Conservation (phyloP, 2,329 filamentous ascomycete genomes). For the Aspergillus ruber region DNA sequence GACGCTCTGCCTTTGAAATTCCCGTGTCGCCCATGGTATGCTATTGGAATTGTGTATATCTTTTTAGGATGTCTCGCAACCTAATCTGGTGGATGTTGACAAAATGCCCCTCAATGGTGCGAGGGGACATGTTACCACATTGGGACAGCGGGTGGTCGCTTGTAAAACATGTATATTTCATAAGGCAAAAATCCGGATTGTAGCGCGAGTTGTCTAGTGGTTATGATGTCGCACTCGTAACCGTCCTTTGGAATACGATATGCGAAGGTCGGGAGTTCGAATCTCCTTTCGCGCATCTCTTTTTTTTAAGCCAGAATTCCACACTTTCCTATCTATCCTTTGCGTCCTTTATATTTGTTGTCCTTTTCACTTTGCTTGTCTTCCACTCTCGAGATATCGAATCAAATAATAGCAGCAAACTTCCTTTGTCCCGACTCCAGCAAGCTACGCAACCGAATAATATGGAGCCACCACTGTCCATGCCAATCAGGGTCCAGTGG, state of each 20-base stretch:
- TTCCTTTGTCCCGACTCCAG: too few species aligned
- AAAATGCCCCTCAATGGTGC: too few species aligned
- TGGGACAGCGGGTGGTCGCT: too few species aligned
- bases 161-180: background rate
- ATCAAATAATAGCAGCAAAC: too few species aligned
- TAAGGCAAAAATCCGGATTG: background rate
- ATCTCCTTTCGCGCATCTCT: conserved; percentile 1
- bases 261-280: conserved; percentile 2
- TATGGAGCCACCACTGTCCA: background rate
- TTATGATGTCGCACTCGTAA: conserved; percentile 2
- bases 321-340: background rate
- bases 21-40: conserved; percentile 19
- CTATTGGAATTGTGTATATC: background rate
- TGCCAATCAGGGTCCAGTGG: background rate
- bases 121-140: too few species aligned
- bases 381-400: too few species aligned
- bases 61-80: background rate
- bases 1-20: conserved; percentile 9
- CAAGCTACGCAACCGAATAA: background rate
- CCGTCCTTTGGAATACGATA: background rate
- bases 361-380: too few species aligned
- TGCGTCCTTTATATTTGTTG: too few species aligned
- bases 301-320: background rate
- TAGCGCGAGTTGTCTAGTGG: background rate
- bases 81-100: too few species aligned